Base-by-base conservation (phyloP, 148 eudicot genomes). In the Rhododendron henanense region DNA sequence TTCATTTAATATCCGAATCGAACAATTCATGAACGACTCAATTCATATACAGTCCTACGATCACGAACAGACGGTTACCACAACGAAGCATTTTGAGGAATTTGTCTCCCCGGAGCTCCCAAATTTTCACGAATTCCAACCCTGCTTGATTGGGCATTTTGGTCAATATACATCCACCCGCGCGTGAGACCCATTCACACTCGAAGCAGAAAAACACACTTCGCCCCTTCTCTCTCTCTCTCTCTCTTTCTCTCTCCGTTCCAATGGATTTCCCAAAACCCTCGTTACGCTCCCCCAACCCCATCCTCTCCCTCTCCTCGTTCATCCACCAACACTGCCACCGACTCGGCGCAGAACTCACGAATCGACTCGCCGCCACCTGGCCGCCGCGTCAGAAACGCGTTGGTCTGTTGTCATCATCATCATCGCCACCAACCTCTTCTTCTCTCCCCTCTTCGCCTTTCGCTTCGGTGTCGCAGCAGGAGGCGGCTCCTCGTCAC, bases 381-480 rank as follows among this genome's bases (percentile, higher is more conserved):
- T 89, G 78, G 77, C 84, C 92, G 8, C 86, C 87, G 55, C 89
- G 71, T 33, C 87, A 16, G 85, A 79, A 83, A 39, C 79, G 8
- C 80, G 57, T 31, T 50, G 88, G 21, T 86, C 67, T 15, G 6
- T 59, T 59, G 21, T 59, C 19, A 5, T 74, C 41, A 6, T 74
- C 78, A 15, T 73, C 41, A 0, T 11, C 88, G 11, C 45, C 81
- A 2, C 1, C 76, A 21, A 57, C 79, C 4, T 47, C 55, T 25
- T 79, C 41, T 25, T 48, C 41, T 75, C 33, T 53, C 78, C 63
- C 79, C 16, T 51, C 91, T 45, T 63, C 78, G 31, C 93, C 94
- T 18, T 95, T 95, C 50, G 98, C 97, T 47, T 91, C 98, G 33
- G 61, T 94, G 5, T 88, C 91, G 45, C 91, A 89, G 73, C 86